Percentiles rank a stretch among this genome's conserved stretches.
These are phyloP conservation scores for Rhodotorula sp. DNA, from an alignment of 1,284 basidiomycete genomes.

Conservation along the genomic window DNA sequence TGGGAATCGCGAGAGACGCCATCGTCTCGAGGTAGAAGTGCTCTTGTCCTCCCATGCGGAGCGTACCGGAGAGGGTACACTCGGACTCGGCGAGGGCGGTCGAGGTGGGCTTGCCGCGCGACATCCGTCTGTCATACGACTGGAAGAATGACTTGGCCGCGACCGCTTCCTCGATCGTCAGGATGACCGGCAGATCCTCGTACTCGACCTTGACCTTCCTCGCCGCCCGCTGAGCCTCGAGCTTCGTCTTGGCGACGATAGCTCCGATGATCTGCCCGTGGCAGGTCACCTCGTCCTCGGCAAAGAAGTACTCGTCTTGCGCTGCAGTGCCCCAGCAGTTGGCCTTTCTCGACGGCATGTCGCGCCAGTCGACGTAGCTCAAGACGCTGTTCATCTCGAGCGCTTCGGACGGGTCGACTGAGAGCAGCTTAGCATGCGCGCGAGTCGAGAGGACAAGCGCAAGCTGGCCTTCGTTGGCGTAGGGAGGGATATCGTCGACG, in stretches of 20 bases:
- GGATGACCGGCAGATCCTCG: conserved; percentile 47
- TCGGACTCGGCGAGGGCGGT: conserved; percentile 39
- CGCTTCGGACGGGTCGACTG: conserved; percentile 45
- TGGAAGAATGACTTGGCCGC: conserved; percentile 41
- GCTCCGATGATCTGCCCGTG: conserved; percentile 48
- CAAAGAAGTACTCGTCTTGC: conserved; percentile 48
- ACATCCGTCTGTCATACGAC: conserved; percentile 37
- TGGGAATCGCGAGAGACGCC: conserved; percentile 47
- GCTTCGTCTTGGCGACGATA: conserved; percentile 47
- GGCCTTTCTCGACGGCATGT: conserved; percentile 46
- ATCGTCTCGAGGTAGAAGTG: conserved; percentile 46
- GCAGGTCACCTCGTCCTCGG: conserved; percentile 46
- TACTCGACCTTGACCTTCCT: conserved; percentile 48
- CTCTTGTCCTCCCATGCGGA: conserved; percentile 46
- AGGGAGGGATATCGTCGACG: conserved; percentile 48
- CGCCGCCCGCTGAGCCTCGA: conserved; percentile 48
- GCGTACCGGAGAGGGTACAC: conserved; percentile 45
- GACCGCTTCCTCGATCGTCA: conserved; percentile 48
- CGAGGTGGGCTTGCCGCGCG: conserved; percentile 38
- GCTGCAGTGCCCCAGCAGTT: conserved; percentile 48
- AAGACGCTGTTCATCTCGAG: conserved; percentile 47
- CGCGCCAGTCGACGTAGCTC: conserved; percentile 45
- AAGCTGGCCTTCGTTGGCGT: conserved; percentile 46
- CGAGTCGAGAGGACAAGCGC: conserved; percentile 47
- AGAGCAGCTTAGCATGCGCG: conserved; percentile 47